Evolutionary conservation across 331 rosid genomes (phyloP).

Genomic region (Rosa hybrid): DNA sequence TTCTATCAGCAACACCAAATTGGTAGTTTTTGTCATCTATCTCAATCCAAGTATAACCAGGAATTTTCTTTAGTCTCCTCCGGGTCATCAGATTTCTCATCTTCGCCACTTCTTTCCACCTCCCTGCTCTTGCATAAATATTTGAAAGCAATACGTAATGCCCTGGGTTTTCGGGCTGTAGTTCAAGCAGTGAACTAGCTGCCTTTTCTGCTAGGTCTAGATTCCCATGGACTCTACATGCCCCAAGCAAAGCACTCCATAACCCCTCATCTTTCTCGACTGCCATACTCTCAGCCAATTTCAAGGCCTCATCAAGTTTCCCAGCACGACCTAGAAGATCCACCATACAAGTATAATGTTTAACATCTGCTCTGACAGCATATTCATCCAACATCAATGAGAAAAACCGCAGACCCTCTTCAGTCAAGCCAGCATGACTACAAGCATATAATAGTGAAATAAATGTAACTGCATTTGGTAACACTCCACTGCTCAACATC

Average conservation of each 20-base stretch:
- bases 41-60: constrained; percentile 83
- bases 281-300: constrained; percentile 33
- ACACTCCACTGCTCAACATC: constrained; percentile 41
- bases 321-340: constrained; percentile 56
- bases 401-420: constrained; percentile 44
- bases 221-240: constrained; percentile 45
- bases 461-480: constrained; percentile 38
- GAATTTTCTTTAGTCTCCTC: constrained; percentile 55
- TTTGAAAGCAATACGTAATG: constrained; percentile 53
- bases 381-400: constrained; percentile 37
- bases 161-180: constrained; percentile 44
- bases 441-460: constrained; percentile 47
- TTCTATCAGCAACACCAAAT: constrained; percentile 50
- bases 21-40: constrained; percentile 49
- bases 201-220: constrained; percentile 46
- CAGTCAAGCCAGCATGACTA: constrained; percentile 46
- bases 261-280: constrained; percentile 49
- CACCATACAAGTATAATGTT: constrained; percentile 50
- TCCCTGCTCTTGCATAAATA: constrained; percentile 44
- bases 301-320: constrained; percentile 43
- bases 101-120: constrained; percentile 45
- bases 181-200: constrained; percentile 36
- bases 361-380: constrained; percentile 40
- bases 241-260: constrained; percentile 54
- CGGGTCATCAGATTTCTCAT: constrained; percentile 36